Conservation (phyloP, 108 stramenopile genomes). For the Cyclostephanos tholiformis region DNA sequence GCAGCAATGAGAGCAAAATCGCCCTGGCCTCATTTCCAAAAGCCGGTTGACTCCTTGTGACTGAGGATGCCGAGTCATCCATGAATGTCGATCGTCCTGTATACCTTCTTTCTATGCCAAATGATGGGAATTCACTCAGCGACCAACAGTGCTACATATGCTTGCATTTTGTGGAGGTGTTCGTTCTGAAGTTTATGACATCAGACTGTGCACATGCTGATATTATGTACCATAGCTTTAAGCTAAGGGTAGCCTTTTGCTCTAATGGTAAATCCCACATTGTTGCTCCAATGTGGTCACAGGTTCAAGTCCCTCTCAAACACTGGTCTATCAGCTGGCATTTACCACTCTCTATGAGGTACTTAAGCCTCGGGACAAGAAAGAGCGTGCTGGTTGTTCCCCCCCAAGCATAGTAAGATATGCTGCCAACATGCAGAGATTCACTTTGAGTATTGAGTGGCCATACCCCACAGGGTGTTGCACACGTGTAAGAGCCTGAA, state of each 20-base stretch:
- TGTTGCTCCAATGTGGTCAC: no score
- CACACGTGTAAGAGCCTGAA: constrained; percentile 76
- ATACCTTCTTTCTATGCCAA: constrained; percentile 69
- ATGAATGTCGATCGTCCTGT: constrained; percentile 43
- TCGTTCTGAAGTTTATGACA: no score
- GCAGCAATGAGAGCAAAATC: constrained; percentile 22
- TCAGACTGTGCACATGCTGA: no score
- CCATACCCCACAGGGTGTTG: constrained; percentile 71
- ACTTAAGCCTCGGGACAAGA: constrained; percentile 75
- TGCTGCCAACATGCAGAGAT: constrained; percentile 90
- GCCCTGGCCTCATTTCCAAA: constrained; percentile 24
- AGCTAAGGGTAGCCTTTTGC: no score
- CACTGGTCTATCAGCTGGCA: no score
- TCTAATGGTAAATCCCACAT: no score
- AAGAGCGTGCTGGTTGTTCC: constrained; percentile 85
- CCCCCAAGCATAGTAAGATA: constrained; percentile 69
- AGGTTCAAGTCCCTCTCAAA: no score
- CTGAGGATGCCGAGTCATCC: constrained; percentile 34
- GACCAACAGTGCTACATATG: constrained; percentile 90
- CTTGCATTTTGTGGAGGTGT: constrained; percentile 79
- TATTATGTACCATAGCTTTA: no score
- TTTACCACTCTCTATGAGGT: no score
- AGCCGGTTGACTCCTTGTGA: constrained; percentile 26
- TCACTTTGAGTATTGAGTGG: constrained; percentile 84
- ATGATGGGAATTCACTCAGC: constrained; percentile 73